A percentile compares a stretch with the other conserved stretches of the same genome.
Conservation (phyloP, 345 rosid species). For the Orychophragmus violaceus region DNA sequence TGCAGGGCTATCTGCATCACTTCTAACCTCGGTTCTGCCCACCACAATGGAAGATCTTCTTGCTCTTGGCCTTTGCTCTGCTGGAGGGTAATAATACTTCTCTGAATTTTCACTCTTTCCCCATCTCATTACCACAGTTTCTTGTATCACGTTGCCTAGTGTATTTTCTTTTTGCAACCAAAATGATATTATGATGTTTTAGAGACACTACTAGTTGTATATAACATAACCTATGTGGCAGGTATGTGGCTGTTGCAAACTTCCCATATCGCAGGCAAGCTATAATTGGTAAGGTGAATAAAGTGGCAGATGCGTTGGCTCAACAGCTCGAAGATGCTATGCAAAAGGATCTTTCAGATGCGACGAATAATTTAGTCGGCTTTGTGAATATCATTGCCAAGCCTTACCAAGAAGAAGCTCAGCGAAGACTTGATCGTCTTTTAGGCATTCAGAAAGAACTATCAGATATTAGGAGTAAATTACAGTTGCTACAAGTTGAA, state of each 20-base stretch:
- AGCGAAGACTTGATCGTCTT: conserved; percentile 51
- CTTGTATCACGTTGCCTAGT: background rate
- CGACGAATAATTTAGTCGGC: conserved; percentile 41
- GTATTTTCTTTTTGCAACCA: background rate
- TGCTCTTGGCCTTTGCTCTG: conserved; percentile 89
- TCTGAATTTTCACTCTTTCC: background rate
- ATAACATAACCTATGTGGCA: conserved; percentile 24
- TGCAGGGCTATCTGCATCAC: conserved; percentile 89
- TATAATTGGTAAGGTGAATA: conserved; percentile 59
- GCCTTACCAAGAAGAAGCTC: conserved; percentile 79
- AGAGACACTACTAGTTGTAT: background rate
- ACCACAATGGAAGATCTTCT: conserved; percentile 92
- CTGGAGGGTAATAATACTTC: conserved; percentile 63
- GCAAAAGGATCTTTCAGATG: conserved; percentile 71
- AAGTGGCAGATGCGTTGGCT: conserved; percentile 56
- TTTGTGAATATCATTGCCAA: conserved; percentile 53
- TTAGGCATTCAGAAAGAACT: conserved; percentile 47
- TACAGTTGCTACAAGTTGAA: conserved; percentile 51
- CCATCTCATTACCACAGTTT: background rate
- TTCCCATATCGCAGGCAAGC: conserved; percentile 66
- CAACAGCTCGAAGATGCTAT: conserved; percentile 79
- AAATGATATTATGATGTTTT: background rate
- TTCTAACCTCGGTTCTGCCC: conserved; percentile 76
- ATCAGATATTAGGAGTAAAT: conserved; percentile 39
- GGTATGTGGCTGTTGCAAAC: conserved; percentile 69